Percentiles rank a stretch among this genome's conserved stretches.
These are phyloP conservation scores for Euphorbia pulcherrima DNA, from an alignment of 345 rosid species.

Conservation along the genomic window DNA sequence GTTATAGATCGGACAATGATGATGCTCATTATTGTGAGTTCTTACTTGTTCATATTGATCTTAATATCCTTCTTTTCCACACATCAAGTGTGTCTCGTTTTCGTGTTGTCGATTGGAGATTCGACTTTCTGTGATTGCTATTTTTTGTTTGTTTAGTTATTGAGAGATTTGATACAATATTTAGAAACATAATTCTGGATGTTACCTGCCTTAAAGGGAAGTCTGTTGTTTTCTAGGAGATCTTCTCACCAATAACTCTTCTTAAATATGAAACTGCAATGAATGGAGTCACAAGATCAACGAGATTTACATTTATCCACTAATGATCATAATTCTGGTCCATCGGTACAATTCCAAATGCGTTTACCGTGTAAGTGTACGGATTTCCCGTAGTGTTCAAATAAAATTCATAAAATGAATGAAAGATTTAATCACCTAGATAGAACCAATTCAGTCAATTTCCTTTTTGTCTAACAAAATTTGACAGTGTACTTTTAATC, in stretches of 20 bases:
- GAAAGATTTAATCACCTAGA: not conserved
- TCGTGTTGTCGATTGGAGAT: conserved; percentile 5
- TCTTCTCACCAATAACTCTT: conserved; percentile 2
- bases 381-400: not conserved
- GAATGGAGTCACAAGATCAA: not conserved
- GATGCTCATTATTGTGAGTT: conserved; percentile 14
- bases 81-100: conserved; percentile 5
- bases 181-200: not conserved
- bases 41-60: conserved; percentile 17
- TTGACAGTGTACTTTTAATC: conserved; percentile 2
- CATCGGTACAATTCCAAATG: not conserved
- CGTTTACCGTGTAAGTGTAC: not conserved
- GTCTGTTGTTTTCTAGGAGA: not conserved
- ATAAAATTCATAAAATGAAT: not conserved
- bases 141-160: not conserved
- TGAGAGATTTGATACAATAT: not conserved
- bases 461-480: not conserved
- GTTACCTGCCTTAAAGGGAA: not conserved
- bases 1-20: conserved; percentile 20
- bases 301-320: not conserved
- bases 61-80: conserved; percentile 8
- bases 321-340: not conserved
- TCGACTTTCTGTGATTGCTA: conserved; percentile 5
- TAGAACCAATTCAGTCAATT: not conserved
- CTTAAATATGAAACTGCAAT: not conserved